Evolutionary conservation across 75 land plant genomes (phyloP).

Genomic region (Pinus tabuliformis): DNA sequence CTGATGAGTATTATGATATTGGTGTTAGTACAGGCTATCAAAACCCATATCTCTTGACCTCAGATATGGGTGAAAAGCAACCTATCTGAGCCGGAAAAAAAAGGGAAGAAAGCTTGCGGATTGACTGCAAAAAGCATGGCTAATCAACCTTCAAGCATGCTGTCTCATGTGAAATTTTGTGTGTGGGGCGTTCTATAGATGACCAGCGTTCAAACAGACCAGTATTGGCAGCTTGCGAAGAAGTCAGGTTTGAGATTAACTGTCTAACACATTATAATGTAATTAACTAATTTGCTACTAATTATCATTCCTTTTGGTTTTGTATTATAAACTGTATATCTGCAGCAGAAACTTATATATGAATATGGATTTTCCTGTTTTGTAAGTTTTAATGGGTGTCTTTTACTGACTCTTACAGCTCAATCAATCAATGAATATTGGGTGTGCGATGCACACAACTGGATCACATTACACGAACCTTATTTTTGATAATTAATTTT

Average conservation of each 20-base stretch:
- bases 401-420: conserved; percentile 1
- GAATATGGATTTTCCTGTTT: conserved; percentile 7
- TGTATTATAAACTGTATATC: conserved; percentile 7
- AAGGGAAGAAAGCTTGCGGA: neutral
- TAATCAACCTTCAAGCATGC: neutral
- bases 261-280: neutral
- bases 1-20: no score
- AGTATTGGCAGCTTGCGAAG: neutral
- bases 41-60: conserved; percentile 1
- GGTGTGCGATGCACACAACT: neutral
- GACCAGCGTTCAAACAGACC: no score
- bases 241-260: conserved; percentile 12
- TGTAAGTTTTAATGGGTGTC: neutral
- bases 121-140: neutral
- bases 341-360: neutral
- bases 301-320: conserved; percentile 8
- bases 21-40: neutral
- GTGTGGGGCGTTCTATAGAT: neutral
- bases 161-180: conserved; percentile 1
- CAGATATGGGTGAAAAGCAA: conserved; percentile 1
- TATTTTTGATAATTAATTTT: neutral
- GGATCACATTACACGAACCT: neutral
- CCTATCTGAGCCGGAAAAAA: no score
- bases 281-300: conserved; percentile 3
- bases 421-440: neutral